Conservation (phyloP, 2,329 filamentous ascomycete species). For the Colletotrichum zoysiae region DNA sequence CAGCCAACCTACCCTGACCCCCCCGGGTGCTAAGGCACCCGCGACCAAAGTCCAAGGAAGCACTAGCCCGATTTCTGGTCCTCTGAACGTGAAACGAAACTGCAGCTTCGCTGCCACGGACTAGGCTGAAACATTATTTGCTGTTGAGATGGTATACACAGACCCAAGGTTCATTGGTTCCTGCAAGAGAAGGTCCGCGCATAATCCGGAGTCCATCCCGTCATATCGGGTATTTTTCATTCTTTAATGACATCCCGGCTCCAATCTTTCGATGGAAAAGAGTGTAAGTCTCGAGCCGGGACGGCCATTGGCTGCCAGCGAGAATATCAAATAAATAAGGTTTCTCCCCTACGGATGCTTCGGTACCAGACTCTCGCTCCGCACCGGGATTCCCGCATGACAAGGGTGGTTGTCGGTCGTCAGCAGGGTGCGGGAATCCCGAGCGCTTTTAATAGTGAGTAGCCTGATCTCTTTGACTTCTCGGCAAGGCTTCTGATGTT, state of each 20-base stretch:
- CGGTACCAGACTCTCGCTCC: neutral
- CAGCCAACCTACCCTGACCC: neutral
- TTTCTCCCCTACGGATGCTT: slow-evolving; percentile 11
- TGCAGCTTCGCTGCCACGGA: slow-evolving; percentile 6
- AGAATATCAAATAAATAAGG: neutral
- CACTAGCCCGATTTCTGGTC: neutral
- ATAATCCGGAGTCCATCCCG: neutral
- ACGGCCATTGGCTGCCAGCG: neutral
- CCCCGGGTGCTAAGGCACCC: too few relatives aligned
- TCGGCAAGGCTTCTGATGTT: neutral
- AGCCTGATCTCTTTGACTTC: neutral
- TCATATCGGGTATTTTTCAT: slow-evolving; percentile 10
- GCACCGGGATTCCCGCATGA: neutral
- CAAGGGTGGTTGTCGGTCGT: neutral
- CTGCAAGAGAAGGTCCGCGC: neutral
- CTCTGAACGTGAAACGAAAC: slow-evolving; percentile 33
- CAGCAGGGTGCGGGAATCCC: neutral
- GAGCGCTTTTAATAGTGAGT: neutral
- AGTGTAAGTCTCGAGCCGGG: neutral
- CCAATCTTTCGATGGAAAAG: neutral
- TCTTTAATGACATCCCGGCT: neutral
- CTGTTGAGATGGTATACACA: slow-evolving; percentile 12
- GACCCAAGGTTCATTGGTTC: slow-evolving; percentile 1
- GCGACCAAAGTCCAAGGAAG: neutral
- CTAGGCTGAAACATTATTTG: slow-evolving; percentile 23